phyloP scores from a whole-genome alignment of 2,329 filamentous ascomycete species.

The Fusarium siculi region DNA sequence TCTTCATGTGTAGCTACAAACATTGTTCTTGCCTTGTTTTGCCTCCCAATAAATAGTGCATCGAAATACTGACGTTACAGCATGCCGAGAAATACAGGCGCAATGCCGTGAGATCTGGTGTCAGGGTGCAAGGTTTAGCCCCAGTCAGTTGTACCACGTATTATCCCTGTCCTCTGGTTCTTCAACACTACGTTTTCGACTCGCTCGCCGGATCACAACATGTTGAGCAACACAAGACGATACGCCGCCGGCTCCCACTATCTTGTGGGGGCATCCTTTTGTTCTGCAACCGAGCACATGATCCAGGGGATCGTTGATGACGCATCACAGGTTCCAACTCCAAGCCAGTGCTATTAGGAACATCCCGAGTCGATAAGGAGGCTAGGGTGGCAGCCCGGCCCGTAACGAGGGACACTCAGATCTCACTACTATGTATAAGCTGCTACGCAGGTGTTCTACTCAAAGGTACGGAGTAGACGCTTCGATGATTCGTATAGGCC shows the following conservation, averaged over 20 bases:
- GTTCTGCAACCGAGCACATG: constrained; percentile 6
- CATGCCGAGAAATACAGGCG: constrained; percentile 37
- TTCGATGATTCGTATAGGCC: background rate
- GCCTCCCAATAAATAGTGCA: background rate
- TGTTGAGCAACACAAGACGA: constrained; percentile 35
- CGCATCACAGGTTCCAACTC: constrained; percentile 14
- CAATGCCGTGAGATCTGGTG: constrained; percentile 45
- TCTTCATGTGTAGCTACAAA: background rate
- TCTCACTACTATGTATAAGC: background rate
- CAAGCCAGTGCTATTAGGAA: constrained; percentile 6
- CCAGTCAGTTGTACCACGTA: constrained; percentile 32
- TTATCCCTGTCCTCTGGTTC: constrained; percentile 22
- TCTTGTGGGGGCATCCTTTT: constrained; percentile 15
- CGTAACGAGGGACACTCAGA: background rate
- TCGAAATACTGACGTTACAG: constrained; percentile 24
- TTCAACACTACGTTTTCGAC: constrained; percentile 18
- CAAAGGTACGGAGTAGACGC: background rate
- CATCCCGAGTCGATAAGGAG: background rate
- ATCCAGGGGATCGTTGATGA: constrained; percentile 26
- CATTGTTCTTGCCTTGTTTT: background rate
- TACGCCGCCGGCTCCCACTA: constrained; percentile 41
- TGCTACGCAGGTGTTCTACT: background rate
- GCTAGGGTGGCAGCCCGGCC: background rate
- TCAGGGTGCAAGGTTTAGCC: constrained; percentile 38
- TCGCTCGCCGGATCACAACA: constrained; percentile 26